Percentiles rank a stretch among this genome's conserved stretches.
Evolutionary conservation across 208 protist species (phyloP).

Genomic region (Naegleria fowleri): DNA sequence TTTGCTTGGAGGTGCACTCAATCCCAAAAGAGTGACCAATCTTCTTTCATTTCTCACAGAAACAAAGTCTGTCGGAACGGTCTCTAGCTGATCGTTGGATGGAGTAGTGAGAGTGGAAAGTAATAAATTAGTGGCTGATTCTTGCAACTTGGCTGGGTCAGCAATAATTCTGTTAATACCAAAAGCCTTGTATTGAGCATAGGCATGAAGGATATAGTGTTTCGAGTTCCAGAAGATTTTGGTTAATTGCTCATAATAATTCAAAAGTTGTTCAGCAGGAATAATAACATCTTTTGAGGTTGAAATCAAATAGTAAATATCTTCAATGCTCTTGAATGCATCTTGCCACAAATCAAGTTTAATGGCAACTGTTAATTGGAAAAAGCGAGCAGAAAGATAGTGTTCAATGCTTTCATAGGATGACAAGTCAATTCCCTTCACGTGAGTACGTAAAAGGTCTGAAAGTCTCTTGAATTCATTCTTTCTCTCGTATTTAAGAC

Average conservation of each 20-base stretch:
- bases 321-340: slow-evolving; percentile 44
- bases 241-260: slow-evolving; percentile 46
- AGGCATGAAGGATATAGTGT: slow-evolving; percentile 46
- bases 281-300: slow-evolving; percentile 31
- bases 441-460: slow-evolving; percentile 27
- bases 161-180: slow-evolving; percentile 22
- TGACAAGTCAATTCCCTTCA: neutral
- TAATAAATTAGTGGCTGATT: slow-evolving; percentile 39
- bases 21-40: slow-evolving; percentile 38
- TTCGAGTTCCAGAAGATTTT: slow-evolving; percentile 46
- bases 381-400: slow-evolving; percentile 22
- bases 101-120: slow-evolving; percentile 41
- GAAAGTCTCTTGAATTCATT: slow-evolving; percentile 32
- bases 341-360: slow-evolving; percentile 42
- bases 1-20: slow-evolving; percentile 32
- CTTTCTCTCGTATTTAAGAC: slow-evolving; percentile 28
- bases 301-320: slow-evolving; percentile 41
- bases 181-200: slow-evolving; percentile 39
- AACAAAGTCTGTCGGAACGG: slow-evolving; percentile 18
- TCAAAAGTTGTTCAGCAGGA: slow-evolving; percentile 37
- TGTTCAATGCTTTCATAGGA: neutral
- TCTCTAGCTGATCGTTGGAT: slow-evolving; percentile 2
- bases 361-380: slow-evolving; percentile 28
- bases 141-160: neutral
- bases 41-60: slow-evolving; percentile 31